Percentiles rank a stretch among this genome's conserved stretches.
phyloP scores from a whole-genome alignment of 768 basidiomycete genomes.

The Russula sp. region DNA sequence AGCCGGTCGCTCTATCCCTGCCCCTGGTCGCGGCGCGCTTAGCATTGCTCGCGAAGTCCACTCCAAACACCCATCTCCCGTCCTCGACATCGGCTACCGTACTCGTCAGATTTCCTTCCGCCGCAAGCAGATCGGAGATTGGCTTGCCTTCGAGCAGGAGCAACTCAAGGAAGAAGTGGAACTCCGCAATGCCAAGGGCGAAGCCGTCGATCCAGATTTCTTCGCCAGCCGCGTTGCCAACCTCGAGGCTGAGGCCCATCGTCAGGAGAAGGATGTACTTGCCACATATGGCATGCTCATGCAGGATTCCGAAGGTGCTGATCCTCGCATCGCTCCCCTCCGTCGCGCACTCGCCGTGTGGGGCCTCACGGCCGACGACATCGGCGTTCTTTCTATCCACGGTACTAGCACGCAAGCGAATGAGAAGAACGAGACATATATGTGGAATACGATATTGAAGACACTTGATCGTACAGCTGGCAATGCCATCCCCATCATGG shows the following conservation, averaged over 20 bases:
- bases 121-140: constrained; percentile 88
- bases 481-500: constrained; percentile 95
- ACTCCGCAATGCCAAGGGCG: constrained; percentile 48
- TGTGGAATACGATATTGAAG: constrained; percentile 95
- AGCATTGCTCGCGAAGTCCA: constrained; percentile 82
- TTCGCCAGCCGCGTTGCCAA: constrained; percentile 70
- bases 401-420: constrained; percentile 86
- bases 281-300: constrained; percentile 88
- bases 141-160: constrained; percentile 85
- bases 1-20: constrained; percentile 95
- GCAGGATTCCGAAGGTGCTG: constrained; percentile 51
- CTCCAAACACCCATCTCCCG: constrained; percentile 69
- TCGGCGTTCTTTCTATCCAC: constrained; percentile 86
- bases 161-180: constrained; percentile 78
- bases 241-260: constrained; percentile 84
- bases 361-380: constrained; percentile 90
- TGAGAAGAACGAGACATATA: constrained; percentile 95
- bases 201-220: constrained; percentile 56
- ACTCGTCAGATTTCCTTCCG: constrained; percentile 94
- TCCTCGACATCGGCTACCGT: constrained; percentile 83
- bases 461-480: constrained; percentile 84
- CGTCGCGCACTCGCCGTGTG: constrained; percentile 95
- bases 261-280: constrained; percentile 92
- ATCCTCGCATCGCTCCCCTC: constrained; percentile 83
- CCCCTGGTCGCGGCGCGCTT: constrained; percentile 91